These are phyloP conservation scores for Rhizopogon vinicolor DNA, from an alignment of 768 basidiomycete species.

Conservation along the genomic window DNA sequence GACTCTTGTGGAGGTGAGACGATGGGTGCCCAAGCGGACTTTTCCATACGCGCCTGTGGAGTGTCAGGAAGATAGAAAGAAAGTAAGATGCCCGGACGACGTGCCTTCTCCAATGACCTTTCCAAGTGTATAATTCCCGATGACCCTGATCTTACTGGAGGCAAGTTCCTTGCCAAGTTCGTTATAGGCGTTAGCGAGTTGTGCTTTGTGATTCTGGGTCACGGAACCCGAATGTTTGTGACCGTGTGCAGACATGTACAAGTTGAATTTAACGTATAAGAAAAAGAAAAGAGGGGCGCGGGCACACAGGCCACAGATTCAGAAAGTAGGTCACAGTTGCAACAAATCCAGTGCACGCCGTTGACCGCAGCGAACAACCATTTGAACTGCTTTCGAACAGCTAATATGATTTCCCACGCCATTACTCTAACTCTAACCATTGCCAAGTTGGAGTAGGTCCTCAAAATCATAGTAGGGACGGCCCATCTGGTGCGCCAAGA, in stretches of 20 bases:
- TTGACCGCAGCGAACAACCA: too few relatives aligned
- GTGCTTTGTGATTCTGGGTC: slow-evolving; percentile 75
- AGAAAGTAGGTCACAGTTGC: slow-evolving; percentile 12
- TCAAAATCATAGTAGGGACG: too few relatives aligned
- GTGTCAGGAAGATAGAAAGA: slow-evolving; percentile 4
- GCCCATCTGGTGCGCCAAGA: too few relatives aligned
- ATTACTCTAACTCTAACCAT: too few relatives aligned
- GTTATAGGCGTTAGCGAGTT: slow-evolving; percentile 94
- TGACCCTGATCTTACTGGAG: slow-evolving; percentile 84
- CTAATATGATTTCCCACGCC: too few relatives aligned
- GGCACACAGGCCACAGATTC: slow-evolving; percentile 24
- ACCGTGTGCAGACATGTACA: slow-evolving; percentile 45
- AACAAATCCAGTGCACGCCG: slow-evolving; percentile 8
- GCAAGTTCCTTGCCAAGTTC: slow-evolving; percentile 95
- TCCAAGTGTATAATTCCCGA: slow-evolving; percentile 93
- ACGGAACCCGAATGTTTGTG: slow-evolving; percentile 62
- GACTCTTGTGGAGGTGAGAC: slow-evolving; percentile 85
- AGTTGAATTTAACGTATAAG: slow-evolving; percentile 19
- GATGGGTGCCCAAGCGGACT: slow-evolving; percentile 91
- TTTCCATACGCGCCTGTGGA: slow-evolving; percentile 87
- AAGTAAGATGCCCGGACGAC: slow-evolving; percentile 12
- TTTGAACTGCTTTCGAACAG: too few relatives aligned
- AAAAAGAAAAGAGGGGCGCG: slow-evolving; percentile 29
- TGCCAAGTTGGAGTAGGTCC: too few relatives aligned
- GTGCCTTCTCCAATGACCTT: slow-evolving; percentile 93